These are phyloP conservation scores for Solanum bulbocastanum DNA, from an alignment of 257 asterid genomes.

Conservation along the genomic window DNA sequence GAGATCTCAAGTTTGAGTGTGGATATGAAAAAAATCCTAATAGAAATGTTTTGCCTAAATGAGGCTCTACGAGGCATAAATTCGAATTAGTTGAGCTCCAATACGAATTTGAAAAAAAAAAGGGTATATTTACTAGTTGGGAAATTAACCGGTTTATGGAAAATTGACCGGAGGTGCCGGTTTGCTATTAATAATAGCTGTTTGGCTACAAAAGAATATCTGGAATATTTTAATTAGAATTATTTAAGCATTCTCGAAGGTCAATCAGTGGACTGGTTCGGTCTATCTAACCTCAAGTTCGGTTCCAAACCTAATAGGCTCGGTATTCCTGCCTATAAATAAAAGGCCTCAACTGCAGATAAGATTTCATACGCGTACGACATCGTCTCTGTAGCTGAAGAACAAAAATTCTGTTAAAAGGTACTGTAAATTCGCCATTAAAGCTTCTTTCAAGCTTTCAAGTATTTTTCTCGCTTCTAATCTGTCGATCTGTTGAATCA, in stretches of 20 bases:
- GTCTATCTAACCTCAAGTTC: slow-evolving; percentile 29
- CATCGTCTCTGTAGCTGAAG: not conserved
- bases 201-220: not conserved
- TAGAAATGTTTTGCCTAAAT: not conserved
- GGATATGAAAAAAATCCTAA: not conserved
- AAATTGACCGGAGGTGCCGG: not conserved
- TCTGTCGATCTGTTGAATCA: not conserved
- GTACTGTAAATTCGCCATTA: not conserved
- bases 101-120: too few species aligned
- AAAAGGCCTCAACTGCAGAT: not conserved
- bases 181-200: not conserved
- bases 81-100: not conserved
- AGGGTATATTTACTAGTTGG: not conserved
- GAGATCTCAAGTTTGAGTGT: not conserved
- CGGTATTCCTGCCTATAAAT: slow-evolving; percentile 27
- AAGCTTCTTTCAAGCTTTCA: not conserved
- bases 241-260: slow-evolving; percentile 16
- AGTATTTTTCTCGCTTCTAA: not conserved
- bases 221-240: not conserved
- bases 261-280: slow-evolving; percentile 52
- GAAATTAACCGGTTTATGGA: not conserved
- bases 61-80: too few species aligned
- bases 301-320: slow-evolving; percentile 36
- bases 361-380: not conserved
- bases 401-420: slow-evolving; percentile 3